Conservation (phyloP, 805 yeast species). For the Pichia pseudocactophila region DNA sequence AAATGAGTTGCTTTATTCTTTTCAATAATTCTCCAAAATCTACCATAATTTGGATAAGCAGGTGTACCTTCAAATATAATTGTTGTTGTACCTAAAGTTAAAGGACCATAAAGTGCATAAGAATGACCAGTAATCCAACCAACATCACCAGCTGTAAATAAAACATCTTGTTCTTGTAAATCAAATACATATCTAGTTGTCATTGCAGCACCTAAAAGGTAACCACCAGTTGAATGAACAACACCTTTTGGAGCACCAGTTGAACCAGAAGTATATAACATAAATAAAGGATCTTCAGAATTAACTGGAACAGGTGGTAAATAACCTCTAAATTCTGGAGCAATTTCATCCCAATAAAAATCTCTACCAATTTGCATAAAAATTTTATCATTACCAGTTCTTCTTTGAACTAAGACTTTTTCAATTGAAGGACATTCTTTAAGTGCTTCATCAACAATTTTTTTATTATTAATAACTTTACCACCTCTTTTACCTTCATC, state of each 20-base stretch:
- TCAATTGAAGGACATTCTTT: constrained; percentile 63
- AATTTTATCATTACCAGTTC: constrained; percentile 72
- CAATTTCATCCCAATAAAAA: constrained; percentile 92
- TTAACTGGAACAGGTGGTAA: constrained; percentile 80
- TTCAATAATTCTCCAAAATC: constrained; percentile 96
- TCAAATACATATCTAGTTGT: constrained; percentile 93
- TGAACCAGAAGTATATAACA: constrained; percentile 95
- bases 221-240: constrained; percentile 92
- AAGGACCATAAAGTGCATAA: constrained; percentile 91
- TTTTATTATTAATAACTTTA: constrained; percentile 83
- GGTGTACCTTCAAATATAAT: constrained; percentile 97
- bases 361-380: constrained; percentile 77
- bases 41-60: constrained; percentile 87
- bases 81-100: constrained; percentile 79
- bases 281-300: constrained; percentile 90
- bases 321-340: constrained; percentile 72
- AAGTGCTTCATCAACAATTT: constrained; percentile 91
- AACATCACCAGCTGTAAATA: constrained; percentile 96
- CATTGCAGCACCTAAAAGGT: constrained; percentile 82
- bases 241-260: constrained; percentile 99
- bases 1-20: constrained; percentile 88
- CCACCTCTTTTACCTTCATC: constrained; percentile 97
- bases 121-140: constrained; percentile 99
- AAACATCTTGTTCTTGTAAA: constrained; percentile 75
- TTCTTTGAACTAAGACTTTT: constrained; percentile 77